Percentiles rank a stretch among this genome's conserved stretches.
Conservation (phyloP, 495 filamentous ascomycete genomes). For the Daldinia vernicosa region DNA sequence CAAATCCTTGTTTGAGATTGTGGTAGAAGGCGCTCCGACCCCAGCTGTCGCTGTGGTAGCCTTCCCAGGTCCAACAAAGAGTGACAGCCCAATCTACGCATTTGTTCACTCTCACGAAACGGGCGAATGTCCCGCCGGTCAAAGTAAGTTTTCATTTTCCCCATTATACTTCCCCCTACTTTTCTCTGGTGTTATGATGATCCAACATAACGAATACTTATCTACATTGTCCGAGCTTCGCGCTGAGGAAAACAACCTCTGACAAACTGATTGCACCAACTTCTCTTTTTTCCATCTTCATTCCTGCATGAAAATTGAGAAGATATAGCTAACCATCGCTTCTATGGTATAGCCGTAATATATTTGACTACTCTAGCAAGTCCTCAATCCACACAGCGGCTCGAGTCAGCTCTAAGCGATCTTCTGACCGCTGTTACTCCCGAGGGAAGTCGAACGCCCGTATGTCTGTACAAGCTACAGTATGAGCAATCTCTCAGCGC, state of each 20-base stretch:
- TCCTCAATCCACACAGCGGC: slow-evolving; percentile 48
- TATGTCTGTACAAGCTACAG: slow-evolving; percentile 31
- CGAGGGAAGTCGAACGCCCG: slow-evolving; percentile 44
- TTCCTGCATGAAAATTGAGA: not conserved
- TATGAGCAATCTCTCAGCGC: slow-evolving; percentile 33
- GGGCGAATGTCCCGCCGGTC: slow-evolving; percentile 83
- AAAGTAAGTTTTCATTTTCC: slow-evolving; percentile 72
- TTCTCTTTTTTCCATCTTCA: not conserved
- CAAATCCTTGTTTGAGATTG: slow-evolving; percentile 69
- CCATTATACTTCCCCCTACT: slow-evolving; percentile 22
- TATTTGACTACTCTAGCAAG: slow-evolving; percentile 67
- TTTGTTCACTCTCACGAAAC: slow-evolving; percentile 84
- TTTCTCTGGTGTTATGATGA: slow-evolving; percentile 69
- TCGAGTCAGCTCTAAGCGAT: slow-evolving; percentile 64
- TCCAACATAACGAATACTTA: slow-evolving; percentile 89
- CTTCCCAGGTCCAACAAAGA: slow-evolving; percentile 66
- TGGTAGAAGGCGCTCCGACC: slow-evolving; percentile 74
- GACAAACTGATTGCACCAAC: slow-evolving; percentile 78
- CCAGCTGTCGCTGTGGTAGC: slow-evolving; percentile 79
- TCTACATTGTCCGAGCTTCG: slow-evolving; percentile 97
- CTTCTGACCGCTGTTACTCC: slow-evolving; percentile 59
- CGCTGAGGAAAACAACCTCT: slow-evolving; percentile 84
- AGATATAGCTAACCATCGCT: slow-evolving; percentile 55
- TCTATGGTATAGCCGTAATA: slow-evolving; percentile 67
- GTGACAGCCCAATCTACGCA: slow-evolving; percentile 70